phyloP scores from a whole-genome alignment of 2,329 filamentous ascomycete species.

The Phialocephala subalpina region DNA sequence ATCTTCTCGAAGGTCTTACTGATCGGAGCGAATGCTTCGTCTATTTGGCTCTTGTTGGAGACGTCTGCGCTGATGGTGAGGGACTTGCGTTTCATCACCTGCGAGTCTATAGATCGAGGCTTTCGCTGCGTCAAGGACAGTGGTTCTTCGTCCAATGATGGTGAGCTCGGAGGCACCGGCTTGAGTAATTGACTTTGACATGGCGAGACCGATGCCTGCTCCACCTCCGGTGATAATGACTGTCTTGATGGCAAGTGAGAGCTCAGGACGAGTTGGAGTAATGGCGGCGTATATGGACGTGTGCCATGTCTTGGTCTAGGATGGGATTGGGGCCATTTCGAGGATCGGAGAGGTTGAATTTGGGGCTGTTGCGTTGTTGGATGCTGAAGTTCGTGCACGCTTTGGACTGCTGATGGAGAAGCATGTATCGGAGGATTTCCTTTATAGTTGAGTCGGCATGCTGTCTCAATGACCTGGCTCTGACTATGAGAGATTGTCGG shows the following conservation, averaged over 20 bases:
- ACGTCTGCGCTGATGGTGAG: constrained; percentile 38
- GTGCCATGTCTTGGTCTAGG: constrained; percentile 33
- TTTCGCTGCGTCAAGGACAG: constrained; percentile 38
- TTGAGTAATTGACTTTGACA: constrained; percentile 16
- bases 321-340: constrained; percentile 10
- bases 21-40: constrained; percentile 15
- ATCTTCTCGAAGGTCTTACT: neutral
- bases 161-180: constrained; percentile 1
- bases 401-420: neutral
- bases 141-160: constrained; percentile 31
- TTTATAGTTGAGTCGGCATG: no score
- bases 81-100: constrained; percentile 33
- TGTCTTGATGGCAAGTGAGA: constrained; percentile 23
- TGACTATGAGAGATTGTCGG: no score
- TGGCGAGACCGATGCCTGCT: constrained; percentile 34
- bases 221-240: constrained; percentile 28
- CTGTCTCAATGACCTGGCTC: no score
- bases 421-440: neutral
- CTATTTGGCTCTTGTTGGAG: constrained; percentile 29
- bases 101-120: neutral
- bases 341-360: no score
- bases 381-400: neutral
- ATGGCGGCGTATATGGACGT: constrained; percentile 42
- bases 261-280: constrained; percentile 32
- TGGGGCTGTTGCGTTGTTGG: neutral